Percentiles rank a stretch among this genome's conserved stretches.
Evolutionary conservation across 2,329 filamentous ascomycete genomes (phyloP).

Genomic region (Oidium heveae): DNA sequence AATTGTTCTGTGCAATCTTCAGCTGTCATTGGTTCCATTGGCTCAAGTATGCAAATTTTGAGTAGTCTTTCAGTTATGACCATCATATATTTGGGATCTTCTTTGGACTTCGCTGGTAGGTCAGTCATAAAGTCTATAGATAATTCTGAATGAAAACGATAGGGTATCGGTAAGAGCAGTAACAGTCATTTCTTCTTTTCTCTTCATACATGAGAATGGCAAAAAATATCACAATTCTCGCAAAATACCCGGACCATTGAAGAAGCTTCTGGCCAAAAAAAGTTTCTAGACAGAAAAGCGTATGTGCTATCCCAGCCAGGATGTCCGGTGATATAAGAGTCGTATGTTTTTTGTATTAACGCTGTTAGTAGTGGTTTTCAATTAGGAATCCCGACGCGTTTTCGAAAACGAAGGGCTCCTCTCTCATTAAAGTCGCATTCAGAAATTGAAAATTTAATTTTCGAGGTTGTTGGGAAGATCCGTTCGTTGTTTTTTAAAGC

Average conservation of each 20-base stretch:
- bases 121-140: too few species aligned
- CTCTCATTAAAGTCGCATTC: too few species aligned
- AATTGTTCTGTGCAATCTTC: too few species aligned
- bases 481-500: not conserved
- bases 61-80: not conserved
- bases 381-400: not conserved
- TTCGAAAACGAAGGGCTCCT: too few species aligned
- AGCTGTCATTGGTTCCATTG: too few species aligned
- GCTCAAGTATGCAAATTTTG: not conserved
- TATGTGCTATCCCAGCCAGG: not conserved
- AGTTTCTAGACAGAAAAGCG: not conserved
- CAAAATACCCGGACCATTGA: not conserved
- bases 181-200: not conserved
- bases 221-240: not conserved
- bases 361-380: not conserved
- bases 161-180: not conserved
- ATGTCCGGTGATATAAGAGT: not conserved
- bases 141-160: too few species aligned
- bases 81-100: too few species aligned
- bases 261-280: not conserved
- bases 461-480: not conserved
- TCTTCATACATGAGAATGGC: not conserved
- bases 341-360: not conserved
- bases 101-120: too few species aligned
- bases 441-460: not conserved